phyloP scores from a whole-genome alignment of 228 moss, liverwort and hornwort species.

The Sphagnum magellanicum region DNA sequence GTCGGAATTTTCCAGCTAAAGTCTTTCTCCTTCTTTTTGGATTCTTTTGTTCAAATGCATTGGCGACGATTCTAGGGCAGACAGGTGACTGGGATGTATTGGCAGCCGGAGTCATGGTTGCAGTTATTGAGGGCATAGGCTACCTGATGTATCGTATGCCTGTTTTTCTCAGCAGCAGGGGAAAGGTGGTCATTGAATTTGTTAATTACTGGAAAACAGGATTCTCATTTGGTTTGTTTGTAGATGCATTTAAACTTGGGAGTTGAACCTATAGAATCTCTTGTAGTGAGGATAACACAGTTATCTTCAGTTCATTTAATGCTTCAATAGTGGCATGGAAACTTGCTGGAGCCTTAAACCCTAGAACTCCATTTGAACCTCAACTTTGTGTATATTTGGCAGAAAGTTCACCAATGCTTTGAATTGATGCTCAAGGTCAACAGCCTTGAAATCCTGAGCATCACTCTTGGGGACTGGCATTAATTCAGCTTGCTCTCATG shows the following conservation, averaged over 20 bases:
- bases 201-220: slow-evolving; percentile 89
- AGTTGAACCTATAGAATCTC: slow-evolving; percentile 31
- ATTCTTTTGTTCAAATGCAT: slow-evolving; percentile 80
- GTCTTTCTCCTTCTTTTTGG: slow-evolving; percentile 88
- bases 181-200: slow-evolving; percentile 38
- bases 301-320: no score
- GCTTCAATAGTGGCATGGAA: no score
- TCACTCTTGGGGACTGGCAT: no score
- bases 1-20: slow-evolving; percentile 65
- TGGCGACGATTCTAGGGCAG: slow-evolving; percentile 91
- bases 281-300: no score
- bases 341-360: no score
- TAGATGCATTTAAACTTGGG: slow-evolving; percentile 96
- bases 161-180: slow-evolving; percentile 31
- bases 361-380: no score
- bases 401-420: no score
- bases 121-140: slow-evolving; percentile 75
- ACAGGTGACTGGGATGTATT: slow-evolving; percentile 98
- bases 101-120: slow-evolving; percentile 82
- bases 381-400: no score
- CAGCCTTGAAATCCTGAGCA: no score
- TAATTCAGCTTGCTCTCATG: no score
- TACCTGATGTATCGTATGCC: slow-evolving; percentile 74
- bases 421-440: no score
- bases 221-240: slow-evolving; percentile 86